These are phyloP conservation scores for Globisporangium megalacanthum DNA, from an alignment of 352 stramenopile genomes.

Conservation along the genomic window DNA sequence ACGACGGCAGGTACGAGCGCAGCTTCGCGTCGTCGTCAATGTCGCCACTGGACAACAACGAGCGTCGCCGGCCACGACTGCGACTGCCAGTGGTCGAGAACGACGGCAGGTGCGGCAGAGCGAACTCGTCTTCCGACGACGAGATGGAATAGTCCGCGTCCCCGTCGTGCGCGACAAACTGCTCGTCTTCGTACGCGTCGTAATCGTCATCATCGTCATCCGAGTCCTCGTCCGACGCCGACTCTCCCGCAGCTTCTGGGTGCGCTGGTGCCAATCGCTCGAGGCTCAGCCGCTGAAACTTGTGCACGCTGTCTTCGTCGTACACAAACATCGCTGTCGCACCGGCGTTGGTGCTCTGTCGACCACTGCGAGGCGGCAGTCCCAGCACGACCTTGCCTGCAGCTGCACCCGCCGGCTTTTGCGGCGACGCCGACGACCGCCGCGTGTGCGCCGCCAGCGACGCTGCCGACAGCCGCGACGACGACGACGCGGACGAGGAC, in stretches of 20 bases:
- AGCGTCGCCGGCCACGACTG: not conserved
- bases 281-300: conserved; percentile 24
- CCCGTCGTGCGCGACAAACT: not conserved
- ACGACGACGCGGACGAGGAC: conserved; percentile 7
- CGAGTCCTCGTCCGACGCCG: not conserved
- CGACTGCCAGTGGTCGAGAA: conserved; percentile 1
- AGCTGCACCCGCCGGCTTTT: conserved; percentile 1
- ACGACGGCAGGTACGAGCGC: not conserved
- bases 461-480: conserved; percentile 4
- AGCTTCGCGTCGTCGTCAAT: conserved; percentile 3
- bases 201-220: conserved; percentile 2
- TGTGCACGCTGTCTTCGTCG: conserved; percentile 35
- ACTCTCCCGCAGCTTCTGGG: not conserved
- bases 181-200: not conserved
- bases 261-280: conserved; percentile 8
- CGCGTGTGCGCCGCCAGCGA: conserved; percentile 7
- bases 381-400: not conserved
- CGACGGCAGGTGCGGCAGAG: not conserved
- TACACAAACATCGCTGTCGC: conserved; percentile 42
- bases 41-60: not conserved
- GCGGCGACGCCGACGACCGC: conserved; percentile 1
- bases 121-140: conserved; percentile 11
- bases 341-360: conserved; percentile 5
- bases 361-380: not conserved
- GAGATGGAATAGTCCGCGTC: conserved; percentile 14